phyloP scores from a whole-genome alignment of 129 eudicot species.

The Artemisia annua region DNA sequence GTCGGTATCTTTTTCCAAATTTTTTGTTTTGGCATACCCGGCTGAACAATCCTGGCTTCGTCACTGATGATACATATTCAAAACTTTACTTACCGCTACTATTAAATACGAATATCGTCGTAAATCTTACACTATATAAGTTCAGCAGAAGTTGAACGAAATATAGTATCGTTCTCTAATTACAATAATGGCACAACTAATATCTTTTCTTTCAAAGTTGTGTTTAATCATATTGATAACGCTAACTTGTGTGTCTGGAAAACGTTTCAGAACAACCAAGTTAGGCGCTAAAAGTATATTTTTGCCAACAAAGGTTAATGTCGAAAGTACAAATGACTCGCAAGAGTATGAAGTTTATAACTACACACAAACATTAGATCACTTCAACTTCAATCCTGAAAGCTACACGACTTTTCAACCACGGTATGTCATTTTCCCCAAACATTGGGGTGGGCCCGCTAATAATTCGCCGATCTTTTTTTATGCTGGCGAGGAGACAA shows the following conservation, averaged over 20 bases:
- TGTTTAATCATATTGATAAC: background rate
- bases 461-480: conserved; percentile 29
- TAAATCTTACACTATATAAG: too few species aligned
- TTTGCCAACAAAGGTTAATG: background rate
- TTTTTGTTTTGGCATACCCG: too few species aligned
- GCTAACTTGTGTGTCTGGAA: conserved; percentile 14
- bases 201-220: background rate
- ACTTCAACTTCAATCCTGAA: conserved; percentile 30
- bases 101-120: too few species aligned
- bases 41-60: too few species aligned
- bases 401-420: conserved; percentile 36
- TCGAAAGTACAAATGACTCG: background rate
- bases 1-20: too few species aligned
- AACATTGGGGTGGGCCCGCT: background rate
- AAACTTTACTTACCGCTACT: too few species aligned
- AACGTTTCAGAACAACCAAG: conserved; percentile 15
- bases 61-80: too few species aligned
- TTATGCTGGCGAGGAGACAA: conserved; percentile 18
- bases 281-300: conserved; percentile 10
- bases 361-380: conserved; percentile 36
- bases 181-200: background rate
- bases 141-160: too few species aligned
- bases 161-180: too few species aligned
- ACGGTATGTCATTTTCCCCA: conserved; percentile 20
- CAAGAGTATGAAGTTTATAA: conserved; percentile 19